Percentiles rank a stretch among this genome's conserved stretches.
phyloP scores from a whole-genome alignment of 495 filamentous ascomycete genomes.

The Daldinia concentrica region DNA sequence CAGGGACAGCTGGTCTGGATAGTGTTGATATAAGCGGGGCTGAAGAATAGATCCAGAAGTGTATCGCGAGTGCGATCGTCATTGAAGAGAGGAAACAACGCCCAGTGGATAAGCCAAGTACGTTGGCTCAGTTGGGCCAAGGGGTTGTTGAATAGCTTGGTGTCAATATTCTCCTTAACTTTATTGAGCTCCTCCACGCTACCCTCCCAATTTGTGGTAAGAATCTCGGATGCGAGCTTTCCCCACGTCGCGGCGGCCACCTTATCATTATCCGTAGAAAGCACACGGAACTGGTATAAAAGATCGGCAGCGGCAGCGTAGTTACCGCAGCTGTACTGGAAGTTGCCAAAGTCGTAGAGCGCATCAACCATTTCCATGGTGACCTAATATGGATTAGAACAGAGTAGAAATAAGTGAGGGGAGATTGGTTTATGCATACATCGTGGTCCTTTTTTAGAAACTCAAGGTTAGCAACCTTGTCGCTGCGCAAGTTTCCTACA shows the following conservation, averaged over 20 bases:
- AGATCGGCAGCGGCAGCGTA: constrained; percentile 87
- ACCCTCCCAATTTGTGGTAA: constrained; percentile 90
- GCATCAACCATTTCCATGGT: constrained; percentile 93
- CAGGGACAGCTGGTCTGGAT: constrained; percentile 98
- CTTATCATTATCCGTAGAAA: constrained; percentile 98
- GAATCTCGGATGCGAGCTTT: constrained; percentile 91
- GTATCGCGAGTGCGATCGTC: constrained; percentile 88
- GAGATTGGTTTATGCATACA: constrained; percentile 53
- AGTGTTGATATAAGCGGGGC: constrained; percentile 95
- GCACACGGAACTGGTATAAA: constrained; percentile 94
- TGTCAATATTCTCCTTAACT: constrained; percentile 92
- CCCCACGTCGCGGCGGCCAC: constrained; percentile 95
- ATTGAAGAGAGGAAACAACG: constrained; percentile 98
- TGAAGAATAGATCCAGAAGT: constrained; percentile 96
- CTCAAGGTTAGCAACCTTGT: constrained; percentile 97
- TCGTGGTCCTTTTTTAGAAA: constrained; percentile 94
- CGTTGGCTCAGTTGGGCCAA: constrained; percentile 93
- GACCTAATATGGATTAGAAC: constrained; percentile 60
- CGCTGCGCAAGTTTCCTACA: constrained; percentile 83
- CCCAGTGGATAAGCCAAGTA: constrained; percentile 98
- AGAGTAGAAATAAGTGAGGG: not conserved
- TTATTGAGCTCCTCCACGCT: constrained; percentile 96
- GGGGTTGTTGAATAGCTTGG: constrained; percentile 92
- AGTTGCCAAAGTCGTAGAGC: constrained; percentile 92
- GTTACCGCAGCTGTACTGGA: constrained; percentile 95